Percentiles rank a stretch among this genome's conserved stretches.
Evolutionary conservation across 371 early-diverging fungal genomes (phyloP).

Genomic region (Actinomortierella ambigua): DNA sequence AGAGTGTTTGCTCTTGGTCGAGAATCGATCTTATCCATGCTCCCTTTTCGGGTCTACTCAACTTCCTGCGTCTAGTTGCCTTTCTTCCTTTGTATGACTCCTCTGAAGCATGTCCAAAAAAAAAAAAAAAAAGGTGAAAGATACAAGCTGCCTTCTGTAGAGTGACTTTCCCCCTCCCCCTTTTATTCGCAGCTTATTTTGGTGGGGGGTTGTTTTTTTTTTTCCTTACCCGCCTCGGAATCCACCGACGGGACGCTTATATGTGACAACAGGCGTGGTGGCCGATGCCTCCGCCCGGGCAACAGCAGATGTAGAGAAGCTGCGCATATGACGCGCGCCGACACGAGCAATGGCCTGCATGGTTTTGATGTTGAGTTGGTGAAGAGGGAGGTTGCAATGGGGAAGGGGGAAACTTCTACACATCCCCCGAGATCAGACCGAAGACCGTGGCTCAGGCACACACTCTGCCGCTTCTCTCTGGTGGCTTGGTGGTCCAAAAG

Average conservation of each 20-base stretch:
- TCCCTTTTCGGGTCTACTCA: no score
- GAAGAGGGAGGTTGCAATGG: slow-evolving; percentile 1
- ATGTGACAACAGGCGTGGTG: slow-evolving; percentile 34
- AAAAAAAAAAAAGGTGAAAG: not conserved
- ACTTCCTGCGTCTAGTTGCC: no score
- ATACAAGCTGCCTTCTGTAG: not conserved
- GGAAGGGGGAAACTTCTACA: not conserved
- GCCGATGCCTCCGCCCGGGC: slow-evolving; percentile 29
- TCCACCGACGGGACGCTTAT: slow-evolving; percentile 46
- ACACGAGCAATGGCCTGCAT: slow-evolving; percentile 45
- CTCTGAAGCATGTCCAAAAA: not conserved
- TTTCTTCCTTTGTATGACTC: no score
- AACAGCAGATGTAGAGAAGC: slow-evolving; percentile 36
- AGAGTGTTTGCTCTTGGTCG: no score
- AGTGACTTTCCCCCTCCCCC: not conserved
- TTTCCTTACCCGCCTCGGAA: slow-evolving; percentile 46
- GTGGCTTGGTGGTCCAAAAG: no score
- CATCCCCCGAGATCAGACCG: no score
- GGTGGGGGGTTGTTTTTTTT: no score
- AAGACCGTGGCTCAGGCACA: no score
- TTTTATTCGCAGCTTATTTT: no score
- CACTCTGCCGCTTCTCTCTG: no score
- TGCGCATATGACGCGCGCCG: slow-evolving; percentile 30
- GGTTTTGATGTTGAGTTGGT: not conserved
- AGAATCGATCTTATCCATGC: no score